Base-by-base conservation (phyloP, 2,329 filamentous ascomycete species). In the Colletotrichum tabaci region DNA sequence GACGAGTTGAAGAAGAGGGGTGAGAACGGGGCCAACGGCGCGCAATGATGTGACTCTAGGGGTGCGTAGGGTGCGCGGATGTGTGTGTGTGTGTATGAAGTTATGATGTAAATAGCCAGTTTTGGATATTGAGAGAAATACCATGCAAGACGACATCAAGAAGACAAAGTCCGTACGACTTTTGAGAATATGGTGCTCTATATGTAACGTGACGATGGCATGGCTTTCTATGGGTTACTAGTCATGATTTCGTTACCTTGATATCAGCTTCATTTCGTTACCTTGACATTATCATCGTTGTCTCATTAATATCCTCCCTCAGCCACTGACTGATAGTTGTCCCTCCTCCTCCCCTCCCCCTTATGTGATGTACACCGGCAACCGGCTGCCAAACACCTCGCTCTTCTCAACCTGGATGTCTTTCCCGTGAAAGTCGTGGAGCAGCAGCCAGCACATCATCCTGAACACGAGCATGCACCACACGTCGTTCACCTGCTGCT, bases 401-500 rank as follows among this genome's bases (percentile, higher is more conserved):
- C 78, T 77, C 18, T 81, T 81, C 15, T 76, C 75, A 0, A 81
- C 74, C 46, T 80, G 78, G 1, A 78, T 67, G 67, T 83, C 81
- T 58, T 76, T 77, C 60, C 79, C 80, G 60, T 82, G 77, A 35
- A 82, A 83, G 55, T 82, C 79, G 62, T 83, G 81, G n/a, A 83
- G 63, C 38, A 80, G 74, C 12, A 82, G 42, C 82, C 82, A 82
- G 50, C 79, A 82, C 4, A 82, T 30, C 81, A 83, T 83, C 12
- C 81, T 73, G 50, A 82, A 82, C 0, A 83, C 74, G n/a, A 83
- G 75, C 3, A 74, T 75, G 21, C 80, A 76, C 81, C 81, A 82
- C 8, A 79, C 76, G 0, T 77, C 74, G 16, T 73, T 76, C 0
- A 74, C 55, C 13, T 73, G 61, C 0, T 40, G 52, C n/a, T 60